These are phyloP conservation scores for Saccharomycopsis babjevae DNA, from an alignment of 805 yeast species.

Conservation along the genomic window DNA sequence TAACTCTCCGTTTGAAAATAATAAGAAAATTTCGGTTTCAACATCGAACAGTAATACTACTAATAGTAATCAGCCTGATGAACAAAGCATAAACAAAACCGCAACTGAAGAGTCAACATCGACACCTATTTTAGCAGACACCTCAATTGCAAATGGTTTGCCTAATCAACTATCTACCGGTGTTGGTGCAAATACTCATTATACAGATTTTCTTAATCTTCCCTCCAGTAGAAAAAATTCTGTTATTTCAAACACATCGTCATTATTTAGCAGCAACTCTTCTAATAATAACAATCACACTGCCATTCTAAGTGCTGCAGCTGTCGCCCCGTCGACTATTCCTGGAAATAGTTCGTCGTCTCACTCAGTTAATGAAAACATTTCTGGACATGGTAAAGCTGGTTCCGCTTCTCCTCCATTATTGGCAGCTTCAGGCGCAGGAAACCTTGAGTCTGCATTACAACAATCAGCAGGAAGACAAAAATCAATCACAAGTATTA, in stretches of 20 bases:
- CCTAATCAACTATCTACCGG: not conserved
- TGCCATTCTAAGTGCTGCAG: not conserved
- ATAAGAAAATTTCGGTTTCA: slow-evolving; percentile 3
- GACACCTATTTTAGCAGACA: not conserved
- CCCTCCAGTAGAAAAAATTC: slow-evolving; percentile 16
- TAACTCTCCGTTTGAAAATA: slow-evolving; percentile 9
- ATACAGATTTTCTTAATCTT: slow-evolving; percentile 13
- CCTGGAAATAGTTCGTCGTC: slow-evolving; percentile 12
- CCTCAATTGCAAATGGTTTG: not conserved
- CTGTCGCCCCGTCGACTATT: not conserved
- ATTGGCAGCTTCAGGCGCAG: not conserved
- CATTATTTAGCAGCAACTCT: slow-evolving; percentile 6
- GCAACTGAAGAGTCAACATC: not conserved
- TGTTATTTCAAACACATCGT: slow-evolving; percentile 9
- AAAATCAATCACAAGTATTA: not conserved
- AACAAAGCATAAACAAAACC: not conserved
- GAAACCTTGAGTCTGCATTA: not conserved
- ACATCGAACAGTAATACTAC: not conserved
- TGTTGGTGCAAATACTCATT: not conserved
- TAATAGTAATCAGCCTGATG: not conserved
- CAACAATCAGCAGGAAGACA: not conserved
- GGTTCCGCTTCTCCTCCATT: not conserved
- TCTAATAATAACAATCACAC: not conserved
- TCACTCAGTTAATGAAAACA: slow-evolving; percentile 22
- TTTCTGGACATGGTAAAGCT: slow-evolving; percentile 18